Evolutionary conservation across 2,329 filamentous ascomycete species (phyloP).

Genomic region (Coniochaeta prunicola): DNA sequence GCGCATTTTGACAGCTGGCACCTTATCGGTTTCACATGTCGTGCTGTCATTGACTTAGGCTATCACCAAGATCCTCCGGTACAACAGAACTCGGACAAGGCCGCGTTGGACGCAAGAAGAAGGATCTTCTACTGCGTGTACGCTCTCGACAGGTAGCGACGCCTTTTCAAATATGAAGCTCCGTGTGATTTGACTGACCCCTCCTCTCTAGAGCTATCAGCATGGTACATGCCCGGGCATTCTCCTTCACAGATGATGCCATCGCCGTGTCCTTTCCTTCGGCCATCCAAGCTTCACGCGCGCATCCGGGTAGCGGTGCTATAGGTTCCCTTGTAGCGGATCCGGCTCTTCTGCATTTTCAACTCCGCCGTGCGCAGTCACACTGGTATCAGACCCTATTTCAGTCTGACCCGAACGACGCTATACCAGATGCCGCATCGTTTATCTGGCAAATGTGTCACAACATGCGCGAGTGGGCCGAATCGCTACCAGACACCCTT

Average conservation of each 20-base stretch:
- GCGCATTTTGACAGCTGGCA: constrained; percentile 93
- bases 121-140: constrained; percentile 89
- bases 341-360: constrained; percentile 70
- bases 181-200: constrained; percentile 8
- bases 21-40: constrained; percentile 80
- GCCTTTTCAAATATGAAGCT: neutral
- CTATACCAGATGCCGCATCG: constrained; percentile 59
- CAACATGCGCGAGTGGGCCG: constrained; percentile 74
- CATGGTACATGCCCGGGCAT: constrained; percentile 78
- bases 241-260: constrained; percentile 90
- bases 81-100: constrained; percentile 59
- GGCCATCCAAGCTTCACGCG: constrained; percentile 31
- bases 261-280: constrained; percentile 70
- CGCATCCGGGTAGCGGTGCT: constrained; percentile 31
- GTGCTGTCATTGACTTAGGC: constrained; percentile 82
- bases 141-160: constrained; percentile 71
- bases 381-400: constrained; percentile 85
- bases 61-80: constrained; percentile 85
- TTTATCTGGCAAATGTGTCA: constrained; percentile 72
- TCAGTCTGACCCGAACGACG: constrained; percentile 60
- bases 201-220: constrained; percentile 65
- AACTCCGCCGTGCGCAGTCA: constrained; percentile 79
- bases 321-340: constrained; percentile 48
- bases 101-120: constrained; percentile 68
- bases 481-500: constrained; percentile 61